phyloP scores from a whole-genome alignment of 1,284 basidiomycete genomes.

The Leccinum subatratum region DNA sequence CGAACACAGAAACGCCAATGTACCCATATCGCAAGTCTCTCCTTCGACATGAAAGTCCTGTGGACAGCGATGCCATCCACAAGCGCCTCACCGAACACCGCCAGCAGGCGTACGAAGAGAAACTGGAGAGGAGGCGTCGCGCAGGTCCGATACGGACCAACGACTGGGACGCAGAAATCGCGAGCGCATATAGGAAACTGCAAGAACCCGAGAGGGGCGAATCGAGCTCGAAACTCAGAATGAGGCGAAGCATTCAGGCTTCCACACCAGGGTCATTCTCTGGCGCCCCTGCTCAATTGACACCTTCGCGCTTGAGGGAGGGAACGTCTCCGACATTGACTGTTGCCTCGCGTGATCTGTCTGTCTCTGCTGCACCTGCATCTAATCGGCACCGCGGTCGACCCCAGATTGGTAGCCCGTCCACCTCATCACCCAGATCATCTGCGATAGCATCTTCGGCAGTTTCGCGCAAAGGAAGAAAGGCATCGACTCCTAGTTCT shows the following conservation, averaged over 20 bases:
- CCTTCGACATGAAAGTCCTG: slow-evolving; percentile 26
- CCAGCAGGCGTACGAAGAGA: slow-evolving; percentile 44
- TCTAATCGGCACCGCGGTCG: slow-evolving; percentile 15
- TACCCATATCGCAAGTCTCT: slow-evolving; percentile 13
- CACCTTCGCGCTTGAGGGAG: slow-evolving; percentile 11
- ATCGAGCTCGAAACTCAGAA: slow-evolving; percentile 23
- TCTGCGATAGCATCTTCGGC: slow-evolving; percentile 2
- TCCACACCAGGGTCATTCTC: slow-evolving; percentile 10
- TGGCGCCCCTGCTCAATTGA: slow-evolving; percentile 1
- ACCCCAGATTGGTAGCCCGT: slow-evolving; percentile 4
- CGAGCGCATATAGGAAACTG: slow-evolving; percentile 15
- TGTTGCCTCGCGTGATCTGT: slow-evolving; percentile 17
- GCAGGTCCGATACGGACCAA: slow-evolving; percentile 12
- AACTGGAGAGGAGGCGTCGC: slow-evolving; percentile 25
- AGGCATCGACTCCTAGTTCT: slow-evolving; percentile 11
- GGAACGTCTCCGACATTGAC: slow-evolving; percentile 18
- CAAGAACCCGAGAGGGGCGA: slow-evolving; percentile 31
- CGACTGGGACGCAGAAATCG: slow-evolving; percentile 31
- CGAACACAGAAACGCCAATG: slow-evolving; percentile 17
- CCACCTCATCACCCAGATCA: slow-evolving; percentile 16
- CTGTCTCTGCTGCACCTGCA: slow-evolving; percentile 14
- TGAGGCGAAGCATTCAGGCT: slow-evolving; percentile 13
- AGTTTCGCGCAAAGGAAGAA: slow-evolving; percentile 12
- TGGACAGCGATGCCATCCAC: slow-evolving; percentile 38
- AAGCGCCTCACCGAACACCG: slow-evolving; percentile 39